Percentiles rank a stretch among this genome's conserved stretches.
Conservation (phyloP, 2,329 filamentous ascomycete species). For the Reticulascus tulasneorum region DNA sequence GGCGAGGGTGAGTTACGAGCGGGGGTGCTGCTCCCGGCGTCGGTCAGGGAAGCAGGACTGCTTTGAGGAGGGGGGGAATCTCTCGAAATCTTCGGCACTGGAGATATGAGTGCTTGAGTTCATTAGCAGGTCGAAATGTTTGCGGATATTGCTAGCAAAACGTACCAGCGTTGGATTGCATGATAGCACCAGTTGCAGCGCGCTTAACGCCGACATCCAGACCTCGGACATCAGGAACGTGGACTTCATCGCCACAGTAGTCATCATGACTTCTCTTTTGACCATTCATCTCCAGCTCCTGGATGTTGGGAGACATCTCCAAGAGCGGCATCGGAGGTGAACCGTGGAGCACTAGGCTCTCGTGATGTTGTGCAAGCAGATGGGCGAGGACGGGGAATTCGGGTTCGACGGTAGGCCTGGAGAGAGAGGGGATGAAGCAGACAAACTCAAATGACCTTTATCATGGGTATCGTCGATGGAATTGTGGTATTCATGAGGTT, state of each 20-base stretch:
- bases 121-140: too few relatives aligned
- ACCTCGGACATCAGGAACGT: constrained; percentile 15
- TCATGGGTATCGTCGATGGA: too few relatives aligned
- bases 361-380: too few relatives aligned
- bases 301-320: constrained; percentile 43
- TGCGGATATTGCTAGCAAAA: not conserved
- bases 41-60: constrained; percentile 28
- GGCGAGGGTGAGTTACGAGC: constrained; percentile 30
- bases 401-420: not conserved
- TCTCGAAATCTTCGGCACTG: constrained; percentile 4
- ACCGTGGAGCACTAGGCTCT: constrained; percentile 5
- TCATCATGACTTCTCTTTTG: constrained; percentile 46
- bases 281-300: constrained; percentile 36
- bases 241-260: constrained; percentile 29
- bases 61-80: constrained; percentile 10
- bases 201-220: constrained; percentile 9
- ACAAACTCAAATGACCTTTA: not conserved
- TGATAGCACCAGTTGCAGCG: constrained; percentile 5
- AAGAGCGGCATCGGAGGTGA: constrained; percentile 40
- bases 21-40: constrained; percentile 37
- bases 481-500: too few relatives aligned
- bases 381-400: not conserved
- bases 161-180: constrained; percentile 7
- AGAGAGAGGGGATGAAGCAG: not conserved
- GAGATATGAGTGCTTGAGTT: too few relatives aligned